Base-by-base conservation (phyloP, 2,329 filamentous ascomycete genomes). In the Pseudopyrenochaeta lycopersici region DNA sequence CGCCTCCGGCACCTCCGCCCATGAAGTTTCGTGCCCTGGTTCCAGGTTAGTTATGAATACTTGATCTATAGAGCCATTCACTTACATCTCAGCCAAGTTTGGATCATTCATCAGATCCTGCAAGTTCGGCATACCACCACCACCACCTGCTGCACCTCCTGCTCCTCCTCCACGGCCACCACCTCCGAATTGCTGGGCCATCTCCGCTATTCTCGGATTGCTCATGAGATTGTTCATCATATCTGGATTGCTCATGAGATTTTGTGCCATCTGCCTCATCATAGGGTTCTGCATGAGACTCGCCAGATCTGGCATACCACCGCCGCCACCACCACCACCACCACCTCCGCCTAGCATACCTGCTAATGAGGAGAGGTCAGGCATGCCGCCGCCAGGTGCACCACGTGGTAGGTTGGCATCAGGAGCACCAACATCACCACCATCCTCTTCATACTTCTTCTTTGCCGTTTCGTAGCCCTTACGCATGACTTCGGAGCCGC, bases 201-300 rank as follows among this genome's bases (percentile, higher is more conserved):
- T 94, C 73, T 96, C 87, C 51, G 91, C 85, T 58, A 98, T 80
- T 57, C 88, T 86, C 2, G 95, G 95, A 82, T 99, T 98, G 82
- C 83, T 92, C 93, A 99, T 97, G 53, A 99, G 79, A 76, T 92
- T 95, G 74, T 83, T 85, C 87, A 98, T 90, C 82, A 93, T 87
- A 9, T 96, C 91, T 0, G 95, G 95, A 80, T 99, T 97, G 79
- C 88, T 91, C 95, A 98, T 98, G 49, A 99, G 79, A 77, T 91
- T 97, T 82, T 97, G 92, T 4, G 95, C 95, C 92, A 98, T 97
- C 80, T 85, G 90, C 45, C 92, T 87, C 80, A 99, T 96, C 95
- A 98, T 98, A 50, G 95, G 95, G 81, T 98, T 99, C 82, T 83
- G 62, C 66, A 70, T 72, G 32, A 73, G 59, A n/a, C 66, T 59